These are phyloP conservation scores for Paramecium pentaurelia DNA, from an alignment of 73 alveolate species.

Conservation along the genomic window DNA sequence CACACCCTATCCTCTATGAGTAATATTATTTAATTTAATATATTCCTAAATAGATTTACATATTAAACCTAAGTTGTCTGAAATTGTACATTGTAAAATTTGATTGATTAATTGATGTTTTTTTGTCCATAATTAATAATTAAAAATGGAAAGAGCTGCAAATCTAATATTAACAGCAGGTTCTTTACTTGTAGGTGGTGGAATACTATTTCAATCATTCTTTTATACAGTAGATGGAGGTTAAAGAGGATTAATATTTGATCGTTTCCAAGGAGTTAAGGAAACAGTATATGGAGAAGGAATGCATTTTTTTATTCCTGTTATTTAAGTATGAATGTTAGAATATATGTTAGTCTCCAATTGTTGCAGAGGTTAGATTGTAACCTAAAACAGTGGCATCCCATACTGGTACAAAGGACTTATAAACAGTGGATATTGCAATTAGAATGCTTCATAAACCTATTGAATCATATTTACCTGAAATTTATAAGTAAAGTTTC, in stretches of 20 bases:
- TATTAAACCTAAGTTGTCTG: too few species aligned
- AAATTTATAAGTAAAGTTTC: slow-evolving; percentile 51
- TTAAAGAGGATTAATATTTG: slow-evolving; percentile 80
- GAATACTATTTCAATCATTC: slow-evolving; percentile 12
- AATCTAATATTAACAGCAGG: neutral
- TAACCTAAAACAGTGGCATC: slow-evolving; percentile 74
- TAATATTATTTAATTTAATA: too few species aligned
- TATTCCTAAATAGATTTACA: neutral
- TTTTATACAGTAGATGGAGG: slow-evolving; percentile 86
- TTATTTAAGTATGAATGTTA: slow-evolving; percentile 46
- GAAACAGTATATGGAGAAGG: slow-evolving; percentile 80
- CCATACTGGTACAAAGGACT: slow-evolving; percentile 83
- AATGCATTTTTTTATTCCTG: slow-evolving; percentile 78
- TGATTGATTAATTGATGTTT: neutral
- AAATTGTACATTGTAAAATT: neutral
- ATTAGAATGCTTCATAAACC: slow-evolving; percentile 81
- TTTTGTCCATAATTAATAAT: neutral
- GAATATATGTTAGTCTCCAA: slow-evolving; percentile 64
- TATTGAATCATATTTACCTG: slow-evolving; percentile 66
- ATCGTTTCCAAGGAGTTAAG: slow-evolving; percentile 71
- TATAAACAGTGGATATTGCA: slow-evolving; percentile 76
- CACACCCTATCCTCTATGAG: too few species aligned
- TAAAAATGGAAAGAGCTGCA: slow-evolving; percentile 39
- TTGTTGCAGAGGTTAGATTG: slow-evolving; percentile 73
- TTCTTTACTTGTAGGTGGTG: neutral